Evolutionary conservation across 805 yeast genomes (phyloP).

Genomic region (Saturnispora saitoi): DNA sequence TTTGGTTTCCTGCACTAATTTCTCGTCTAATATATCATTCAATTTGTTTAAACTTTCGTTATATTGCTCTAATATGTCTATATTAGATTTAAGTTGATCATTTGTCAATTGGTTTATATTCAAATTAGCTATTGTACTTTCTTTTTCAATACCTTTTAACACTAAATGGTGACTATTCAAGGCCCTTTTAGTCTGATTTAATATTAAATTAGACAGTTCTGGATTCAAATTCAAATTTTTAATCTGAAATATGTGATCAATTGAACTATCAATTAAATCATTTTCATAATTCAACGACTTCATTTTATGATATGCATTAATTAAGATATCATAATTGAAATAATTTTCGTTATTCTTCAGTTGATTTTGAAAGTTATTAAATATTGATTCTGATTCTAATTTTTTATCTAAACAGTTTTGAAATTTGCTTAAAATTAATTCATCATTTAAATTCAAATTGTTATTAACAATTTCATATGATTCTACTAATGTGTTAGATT

Average conservation of each 20-base stretch:
- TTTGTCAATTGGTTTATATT: constrained; percentile 13
- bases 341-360: constrained; percentile 4
- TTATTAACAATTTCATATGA: constrained; percentile 15
- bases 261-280: constrained; percentile 3
- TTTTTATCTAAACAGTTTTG: constrained; percentile 5
- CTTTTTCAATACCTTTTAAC: constrained; percentile 2
- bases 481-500: constrained; percentile 18
- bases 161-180: constrained; percentile 8
- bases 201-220: constrained; percentile 6
- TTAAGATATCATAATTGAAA: constrained; percentile 10
- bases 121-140: constrained; percentile 7
- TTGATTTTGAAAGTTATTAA: constrained; percentile 2
- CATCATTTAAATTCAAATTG: neutral
- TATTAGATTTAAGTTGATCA: constrained; percentile 14
- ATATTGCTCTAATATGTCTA: constrained; percentile 18
- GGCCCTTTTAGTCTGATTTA: constrained; percentile 7
- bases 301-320: constrained; percentile 11
- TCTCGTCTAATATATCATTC: constrained; percentile 15
- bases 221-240: constrained; percentile 15
- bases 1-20: constrained; percentile 15
- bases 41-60: constrained; percentile 15
- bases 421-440: constrained; percentile 8
- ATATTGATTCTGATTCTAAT: constrained; percentile 6
- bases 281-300: constrained; percentile 3
- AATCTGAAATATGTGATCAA: constrained; percentile 13